Conservation (phyloP, 2,329 filamentous ascomycete species). For the Elsinoe arachidis region DNA sequence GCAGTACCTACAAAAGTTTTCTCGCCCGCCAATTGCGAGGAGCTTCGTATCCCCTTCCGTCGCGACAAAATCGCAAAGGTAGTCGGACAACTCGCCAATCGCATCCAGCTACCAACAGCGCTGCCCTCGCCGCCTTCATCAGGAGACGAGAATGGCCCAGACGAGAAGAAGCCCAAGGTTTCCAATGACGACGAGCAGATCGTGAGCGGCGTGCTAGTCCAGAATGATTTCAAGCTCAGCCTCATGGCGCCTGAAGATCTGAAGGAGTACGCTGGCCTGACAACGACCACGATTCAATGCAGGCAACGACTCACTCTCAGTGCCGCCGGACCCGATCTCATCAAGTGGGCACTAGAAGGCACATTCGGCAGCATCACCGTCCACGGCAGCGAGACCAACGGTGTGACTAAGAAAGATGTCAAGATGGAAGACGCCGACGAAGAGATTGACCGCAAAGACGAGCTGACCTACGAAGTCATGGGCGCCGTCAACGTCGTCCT, state of each 20-base stretch:
- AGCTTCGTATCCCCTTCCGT: conserved; percentile 88
- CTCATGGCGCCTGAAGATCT: conserved; percentile 96
- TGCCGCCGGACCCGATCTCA: conserved; percentile 81
- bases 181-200: conserved; percentile 51
- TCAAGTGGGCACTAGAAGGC: conserved; percentile 87
- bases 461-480: conserved; percentile 62
- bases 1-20: conserved; percentile 79
- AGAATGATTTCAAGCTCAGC: conserved; percentile 95
- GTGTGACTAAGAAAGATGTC: conserved; percentile 27
- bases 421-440: conserved; percentile 23
- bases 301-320: conserved; percentile 82
- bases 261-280: conserved; percentile 91
- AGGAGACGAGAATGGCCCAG: conserved; percentile 35
- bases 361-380: conserved; percentile 74
- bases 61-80: conserved; percentile 94
- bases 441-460: conserved; percentile 34
- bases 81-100: conserved; percentile 75
- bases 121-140: conserved; percentile 28
- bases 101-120: conserved; percentile 58
- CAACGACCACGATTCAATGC: conserved; percentile 87
- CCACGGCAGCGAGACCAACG: conserved; percentile 31
- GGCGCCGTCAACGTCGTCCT: conserved; percentile 67
- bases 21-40: conserved; percentile 89
- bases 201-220: conserved; percentile 83
- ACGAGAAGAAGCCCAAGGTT: conserved; percentile 23